These are phyloP conservation scores for Cutaneotrichosporon spelunceum DNA, from an alignment of 1,284 basidiomycete species.

Conservation along the genomic window DNA sequence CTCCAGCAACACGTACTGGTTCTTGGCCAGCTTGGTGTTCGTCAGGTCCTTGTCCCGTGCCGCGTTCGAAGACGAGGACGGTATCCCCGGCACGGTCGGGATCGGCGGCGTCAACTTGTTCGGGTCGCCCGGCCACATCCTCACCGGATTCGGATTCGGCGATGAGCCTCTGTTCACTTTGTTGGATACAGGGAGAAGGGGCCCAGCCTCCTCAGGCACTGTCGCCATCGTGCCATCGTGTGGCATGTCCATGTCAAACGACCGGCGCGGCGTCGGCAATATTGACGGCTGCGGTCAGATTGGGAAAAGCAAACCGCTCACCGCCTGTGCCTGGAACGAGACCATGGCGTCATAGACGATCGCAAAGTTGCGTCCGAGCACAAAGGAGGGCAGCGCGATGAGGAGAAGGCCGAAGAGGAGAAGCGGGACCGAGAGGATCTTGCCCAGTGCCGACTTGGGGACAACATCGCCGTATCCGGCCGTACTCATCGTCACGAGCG, in stretches of 20 bases:
- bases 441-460: slow-evolving; percentile 74
- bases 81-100: not conserved
- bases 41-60: slow-evolving; percentile 39
- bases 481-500: slow-evolving; percentile 56
- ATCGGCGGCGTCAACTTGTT: slow-evolving; percentile 8
- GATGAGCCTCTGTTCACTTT: not conserved
- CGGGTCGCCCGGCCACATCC: slow-evolving; percentile 22
- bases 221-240: slow-evolving; percentile 5
- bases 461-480: slow-evolving; percentile 71
- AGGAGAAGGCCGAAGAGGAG: slow-evolving; percentile 78
- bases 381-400: slow-evolving; percentile 82
- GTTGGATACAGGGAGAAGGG: slow-evolving; percentile 5
- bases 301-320: not conserved
- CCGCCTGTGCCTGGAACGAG: slow-evolving; percentile 4
- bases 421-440: slow-evolving; percentile 75
- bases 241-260: not conserved
- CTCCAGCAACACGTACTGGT: slow-evolving; percentile 48
- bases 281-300: slow-evolving; percentile 5
- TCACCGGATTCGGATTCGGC: not conserved
- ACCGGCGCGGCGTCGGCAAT: slow-evolving; percentile 6
- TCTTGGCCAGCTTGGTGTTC: slow-evolving; percentile 51
- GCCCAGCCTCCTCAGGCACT: slow-evolving; percentile 2
- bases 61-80: slow-evolving; percentile 3
- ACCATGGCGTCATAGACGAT: slow-evolving; percentile 75
- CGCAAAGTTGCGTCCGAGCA: slow-evolving; percentile 82